These are phyloP conservation scores for Backusella circina DNA, from an alignment of 192 early-diverging fungal species.

Conservation along the genomic window DNA sequence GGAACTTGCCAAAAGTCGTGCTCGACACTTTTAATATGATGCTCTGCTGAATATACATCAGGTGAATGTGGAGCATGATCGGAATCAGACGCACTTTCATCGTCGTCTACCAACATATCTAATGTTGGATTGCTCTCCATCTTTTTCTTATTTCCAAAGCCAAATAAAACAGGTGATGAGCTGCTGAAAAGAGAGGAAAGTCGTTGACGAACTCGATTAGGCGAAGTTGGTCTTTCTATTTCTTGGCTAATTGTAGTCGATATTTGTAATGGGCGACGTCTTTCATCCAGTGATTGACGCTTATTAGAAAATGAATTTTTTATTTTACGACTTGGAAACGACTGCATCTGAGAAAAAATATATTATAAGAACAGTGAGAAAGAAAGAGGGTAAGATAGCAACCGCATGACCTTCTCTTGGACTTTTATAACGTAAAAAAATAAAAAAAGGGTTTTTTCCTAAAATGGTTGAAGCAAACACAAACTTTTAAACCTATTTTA, in stretches of 20 bases:
- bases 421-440: neutral
- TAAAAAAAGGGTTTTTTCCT: constrained; percentile 5
- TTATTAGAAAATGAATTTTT: neutral
- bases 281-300: constrained; percentile 2
- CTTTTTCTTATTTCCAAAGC: neutral
- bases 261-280: neutral
- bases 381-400: neutral
- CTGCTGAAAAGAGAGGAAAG: neutral
- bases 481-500: neutral
- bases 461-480: constrained; percentile 5
- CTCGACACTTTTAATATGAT: neutral
- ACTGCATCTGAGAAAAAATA: neutral
- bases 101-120: neutral
- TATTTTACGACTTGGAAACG: neutral
- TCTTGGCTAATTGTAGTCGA: neutral
- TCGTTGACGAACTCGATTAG: constrained; percentile 1
- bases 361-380: neutral
- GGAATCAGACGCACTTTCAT: neutral
- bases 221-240: neutral
- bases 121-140: neutral
- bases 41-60: neutral
- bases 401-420: neutral
- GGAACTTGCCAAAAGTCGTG: neutral
- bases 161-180: neutral
- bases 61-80: constrained; percentile 4